These are phyloP conservation scores for Salix brachista DNA, from an alignment of 345 rosid species.

Conservation along the genomic window DNA sequence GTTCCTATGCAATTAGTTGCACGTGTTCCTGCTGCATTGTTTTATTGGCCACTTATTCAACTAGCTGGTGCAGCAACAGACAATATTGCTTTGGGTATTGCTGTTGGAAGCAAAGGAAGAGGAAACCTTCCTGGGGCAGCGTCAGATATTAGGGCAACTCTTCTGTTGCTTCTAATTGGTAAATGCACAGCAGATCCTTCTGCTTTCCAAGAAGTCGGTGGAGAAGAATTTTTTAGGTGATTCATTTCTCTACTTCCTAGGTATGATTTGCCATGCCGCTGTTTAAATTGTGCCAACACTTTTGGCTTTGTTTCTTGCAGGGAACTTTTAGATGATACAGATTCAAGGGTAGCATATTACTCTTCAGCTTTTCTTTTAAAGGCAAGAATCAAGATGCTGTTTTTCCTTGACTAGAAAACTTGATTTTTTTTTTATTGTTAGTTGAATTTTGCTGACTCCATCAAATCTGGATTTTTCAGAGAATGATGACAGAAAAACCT, in stretches of 20 bases:
- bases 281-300: constrained; percentile 10
- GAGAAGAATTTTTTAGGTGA: constrained; percentile 93
- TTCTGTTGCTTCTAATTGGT: constrained; percentile 83
- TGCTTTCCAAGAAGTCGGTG: constrained; percentile 86
- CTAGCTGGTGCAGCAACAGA: constrained; percentile 96
- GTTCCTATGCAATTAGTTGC: constrained; percentile 95
- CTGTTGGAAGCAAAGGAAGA: constrained; percentile 99
- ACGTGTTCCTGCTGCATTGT: constrained; percentile 84
- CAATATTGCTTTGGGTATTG: constrained; percentile 86
- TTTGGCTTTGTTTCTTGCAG: constrained; percentile 40
- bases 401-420: constrained; percentile 2
- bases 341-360: constrained; percentile 95
- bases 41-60: constrained; percentile 96
- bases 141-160: constrained; percentile 90
- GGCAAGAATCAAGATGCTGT: constrained; percentile 41
- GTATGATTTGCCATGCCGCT: constrained; percentile 10
- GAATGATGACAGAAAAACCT: constrained; percentile 98
- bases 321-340: constrained; percentile 91
- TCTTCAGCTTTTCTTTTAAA: constrained; percentile 92
- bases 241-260: constrained; percentile 8
- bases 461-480: constrained; percentile 40
- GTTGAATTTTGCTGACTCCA: constrained; percentile 20
- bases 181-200: constrained; percentile 89
- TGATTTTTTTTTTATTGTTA: not conserved
- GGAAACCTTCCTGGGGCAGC: constrained; percentile 96